Percentiles rank a stretch among this genome's conserved stretches.
phyloP scores from a whole-genome alignment of 2,329 filamentous ascomycete genomes.

The Phaeosphaeriaceae sp. region DNA sequence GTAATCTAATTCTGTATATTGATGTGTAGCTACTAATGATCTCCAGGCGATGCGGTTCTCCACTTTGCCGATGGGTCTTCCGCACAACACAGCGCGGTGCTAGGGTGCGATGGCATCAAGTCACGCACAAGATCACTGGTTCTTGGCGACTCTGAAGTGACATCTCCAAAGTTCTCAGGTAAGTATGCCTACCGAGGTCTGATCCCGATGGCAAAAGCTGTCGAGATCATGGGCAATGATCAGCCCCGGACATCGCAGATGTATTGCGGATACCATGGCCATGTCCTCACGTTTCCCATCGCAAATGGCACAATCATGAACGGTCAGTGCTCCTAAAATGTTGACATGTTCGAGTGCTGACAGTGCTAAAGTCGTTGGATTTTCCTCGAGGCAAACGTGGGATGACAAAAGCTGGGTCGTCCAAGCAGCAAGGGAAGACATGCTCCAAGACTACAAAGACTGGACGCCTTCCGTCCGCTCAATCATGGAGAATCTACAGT shows the following conservation, averaged over 20 bases:
- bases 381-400: constrained; percentile 31
- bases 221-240: constrained; percentile 56
- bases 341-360: not conserved
- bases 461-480: constrained; percentile 27
- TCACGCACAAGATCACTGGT: constrained; percentile 61
- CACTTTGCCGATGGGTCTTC: constrained; percentile 55
- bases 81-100: constrained; percentile 56
- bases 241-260: constrained; percentile 60
- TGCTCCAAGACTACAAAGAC: constrained; percentile 33
- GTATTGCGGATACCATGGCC: constrained; percentile 64
- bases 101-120: constrained; percentile 72
- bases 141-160: constrained; percentile 54
- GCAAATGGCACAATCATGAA: constrained; percentile 64
- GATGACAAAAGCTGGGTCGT: constrained; percentile 33
- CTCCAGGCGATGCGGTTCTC: constrained; percentile 33
- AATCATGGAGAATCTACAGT: constrained; percentile 49
- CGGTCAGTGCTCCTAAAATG: constrained; percentile 29
- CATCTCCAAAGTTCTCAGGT: constrained; percentile 58
- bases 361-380: constrained; percentile 29
- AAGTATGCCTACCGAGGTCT: constrained; percentile 70
- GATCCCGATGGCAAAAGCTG: constrained; percentile 64
- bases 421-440: constrained; percentile 30
- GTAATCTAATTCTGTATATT: not conserved
- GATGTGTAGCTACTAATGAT: not conserved
- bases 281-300: constrained; percentile 69